Evolutionary conservation across 805 yeast genomes (phyloP).

Genomic region (Wickerhamomyces queroliae): DNA sequence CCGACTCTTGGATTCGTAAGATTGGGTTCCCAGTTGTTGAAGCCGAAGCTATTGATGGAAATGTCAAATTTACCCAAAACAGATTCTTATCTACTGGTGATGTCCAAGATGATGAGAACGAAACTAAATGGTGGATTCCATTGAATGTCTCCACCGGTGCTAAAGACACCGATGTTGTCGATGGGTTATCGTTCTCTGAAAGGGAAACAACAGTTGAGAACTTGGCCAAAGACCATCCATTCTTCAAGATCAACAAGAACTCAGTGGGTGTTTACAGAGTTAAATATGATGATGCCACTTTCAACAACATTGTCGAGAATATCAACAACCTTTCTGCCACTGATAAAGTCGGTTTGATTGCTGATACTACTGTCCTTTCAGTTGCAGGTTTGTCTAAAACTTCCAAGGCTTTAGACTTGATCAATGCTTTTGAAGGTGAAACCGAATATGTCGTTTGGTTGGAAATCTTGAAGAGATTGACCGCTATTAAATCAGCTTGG

Average conservation of each 20-base stretch:
- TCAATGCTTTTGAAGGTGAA: constrained; percentile 53
- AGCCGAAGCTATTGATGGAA: constrained; percentile 48
- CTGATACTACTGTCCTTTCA: constrained; percentile 65
- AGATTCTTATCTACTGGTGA: constrained; percentile 74
- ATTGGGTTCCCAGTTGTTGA: constrained; percentile 72
- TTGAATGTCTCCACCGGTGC: constrained; percentile 36
- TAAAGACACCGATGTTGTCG: constrained; percentile 46
- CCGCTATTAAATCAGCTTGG: constrained; percentile 43
- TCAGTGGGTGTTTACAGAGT: constrained; percentile 75
- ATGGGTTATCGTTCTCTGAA: constrained; percentile 45
- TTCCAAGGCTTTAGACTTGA: constrained; percentile 49
- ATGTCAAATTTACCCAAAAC: constrained; percentile 57
- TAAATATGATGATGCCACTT: constrained; percentile 57
- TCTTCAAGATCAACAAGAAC: constrained; percentile 66
- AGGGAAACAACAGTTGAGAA: constrained; percentile 38
- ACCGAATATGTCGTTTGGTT: constrained; percentile 62
- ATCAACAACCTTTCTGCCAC: constrained; percentile 54
- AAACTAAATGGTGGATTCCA: constrained; percentile 60
- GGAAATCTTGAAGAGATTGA: constrained; percentile 42
- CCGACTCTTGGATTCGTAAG: constrained; percentile 75
- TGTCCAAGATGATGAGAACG: constrained; percentile 64
- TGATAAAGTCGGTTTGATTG: constrained; percentile 71
- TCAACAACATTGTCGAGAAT: constrained; percentile 54
- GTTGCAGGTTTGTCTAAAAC: constrained; percentile 64
- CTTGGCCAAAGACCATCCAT: constrained; percentile 34